Percentiles rank a stretch among this genome's conserved stretches.
phyloP scores from a whole-genome alignment of 768 basidiomycete species.

The Lactifluus subvellereus region DNA sequence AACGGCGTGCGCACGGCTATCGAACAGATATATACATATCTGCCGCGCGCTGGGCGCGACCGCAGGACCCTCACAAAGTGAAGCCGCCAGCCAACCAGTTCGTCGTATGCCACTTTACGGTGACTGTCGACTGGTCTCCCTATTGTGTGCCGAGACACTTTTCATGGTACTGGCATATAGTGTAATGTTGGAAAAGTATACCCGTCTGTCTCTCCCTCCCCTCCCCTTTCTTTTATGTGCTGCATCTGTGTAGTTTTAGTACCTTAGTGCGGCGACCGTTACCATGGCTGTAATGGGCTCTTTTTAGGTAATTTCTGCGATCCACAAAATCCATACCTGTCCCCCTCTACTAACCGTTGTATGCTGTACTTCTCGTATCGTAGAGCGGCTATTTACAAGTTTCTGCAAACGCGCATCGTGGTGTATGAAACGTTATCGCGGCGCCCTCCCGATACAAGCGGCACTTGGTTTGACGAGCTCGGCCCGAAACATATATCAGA shows the following conservation, averaged over 20 bases:
- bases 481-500: no score
- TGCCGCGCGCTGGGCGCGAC: slow-evolving; percentile 35
- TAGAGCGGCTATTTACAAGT: not conserved
- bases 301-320: not conserved
- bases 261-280: not conserved
- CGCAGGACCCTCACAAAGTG: slow-evolving; percentile 21
- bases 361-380: not conserved
- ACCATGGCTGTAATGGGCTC: not conserved
- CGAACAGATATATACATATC: slow-evolving; percentile 48
- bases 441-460: no score
- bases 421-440: no score
- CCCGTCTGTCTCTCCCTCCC: not conserved
- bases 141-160: not conserved
- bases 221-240: not conserved
- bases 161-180: not conserved
- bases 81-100: not conserved
- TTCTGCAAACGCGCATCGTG: not conserved
- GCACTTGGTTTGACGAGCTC: no score
- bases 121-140: not conserved
- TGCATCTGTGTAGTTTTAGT: not conserved
- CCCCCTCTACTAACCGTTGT: not conserved
- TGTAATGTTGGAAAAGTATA: not conserved
- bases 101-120: not conserved
- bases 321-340: not conserved
- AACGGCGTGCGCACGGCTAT: slow-evolving; percentile 55